Evolutionary conservation across 148 eudicot genomes (phyloP).

Genomic region (Rhododendron simsii): DNA sequence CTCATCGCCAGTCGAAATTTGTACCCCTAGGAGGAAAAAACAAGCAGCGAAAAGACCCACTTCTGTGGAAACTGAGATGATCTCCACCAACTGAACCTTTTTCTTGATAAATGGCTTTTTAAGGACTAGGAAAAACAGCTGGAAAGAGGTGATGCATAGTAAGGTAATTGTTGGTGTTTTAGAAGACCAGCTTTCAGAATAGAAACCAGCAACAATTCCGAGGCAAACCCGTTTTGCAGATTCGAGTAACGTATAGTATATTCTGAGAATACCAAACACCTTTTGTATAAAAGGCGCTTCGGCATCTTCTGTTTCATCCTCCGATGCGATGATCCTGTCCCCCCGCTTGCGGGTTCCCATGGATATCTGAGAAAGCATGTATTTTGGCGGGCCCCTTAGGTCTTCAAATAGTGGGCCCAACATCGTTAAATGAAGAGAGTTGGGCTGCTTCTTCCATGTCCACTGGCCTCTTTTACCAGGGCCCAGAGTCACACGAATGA

Average conservation of each 20-base stretch:
- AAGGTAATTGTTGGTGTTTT: constrained; percentile 41
- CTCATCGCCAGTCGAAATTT: constrained; percentile 32
- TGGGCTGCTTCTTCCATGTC: constrained; percentile 66
- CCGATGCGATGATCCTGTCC: constrained; percentile 72
- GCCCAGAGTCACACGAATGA: constrained; percentile 72
- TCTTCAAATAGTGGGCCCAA: constrained; percentile 90
- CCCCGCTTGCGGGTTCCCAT: constrained; percentile 29
- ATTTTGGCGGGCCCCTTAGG: constrained; percentile 94
- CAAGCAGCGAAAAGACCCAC: constrained; percentile 54
- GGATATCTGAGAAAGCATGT: constrained; percentile 82
- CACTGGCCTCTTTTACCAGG: constrained; percentile 98
- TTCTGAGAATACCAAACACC: constrained; percentile 80
- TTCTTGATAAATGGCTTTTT: constrained; percentile 97
- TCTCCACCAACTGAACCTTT: constrained; percentile 82
- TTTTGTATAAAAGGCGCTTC: constrained; percentile 93
- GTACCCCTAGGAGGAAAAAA: constrained; percentile 34
- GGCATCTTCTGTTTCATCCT: constrained; percentile 95
- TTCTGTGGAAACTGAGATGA: constrained; percentile 63
- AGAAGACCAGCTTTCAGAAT: constrained; percentile 38
- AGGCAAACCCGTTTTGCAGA: constrained; percentile 58
- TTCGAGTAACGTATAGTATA: constrained; percentile 82
- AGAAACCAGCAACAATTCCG: constrained; percentile 60
- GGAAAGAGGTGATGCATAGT: constrained; percentile 72
- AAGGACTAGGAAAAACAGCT: constrained; percentile 75
- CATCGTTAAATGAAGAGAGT: constrained; percentile 39